Percentiles rank a stretch among this genome's conserved stretches.
Evolutionary conservation across 306 rosid species (phyloP).

Genomic region (Lathyrus oleraceus): DNA sequence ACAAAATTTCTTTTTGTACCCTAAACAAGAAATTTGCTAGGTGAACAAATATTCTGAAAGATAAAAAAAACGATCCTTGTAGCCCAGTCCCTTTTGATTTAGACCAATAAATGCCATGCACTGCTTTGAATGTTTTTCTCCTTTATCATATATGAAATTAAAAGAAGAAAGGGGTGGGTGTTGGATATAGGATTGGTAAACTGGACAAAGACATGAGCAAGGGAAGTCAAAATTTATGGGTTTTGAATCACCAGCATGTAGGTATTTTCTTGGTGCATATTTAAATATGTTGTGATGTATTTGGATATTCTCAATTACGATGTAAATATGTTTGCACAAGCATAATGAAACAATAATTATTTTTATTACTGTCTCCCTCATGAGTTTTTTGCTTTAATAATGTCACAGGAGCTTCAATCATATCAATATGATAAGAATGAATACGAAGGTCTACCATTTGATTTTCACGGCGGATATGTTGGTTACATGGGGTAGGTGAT

Average conservation of each 20-base stretch:
- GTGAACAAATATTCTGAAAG: slow-evolving; percentile 7
- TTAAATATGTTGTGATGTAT: no score
- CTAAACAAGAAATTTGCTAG: no score
- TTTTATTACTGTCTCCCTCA: slow-evolving; percentile 15
- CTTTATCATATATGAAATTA: slow-evolving; percentile 18
- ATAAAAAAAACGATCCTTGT: neutral
- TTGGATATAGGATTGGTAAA: slow-evolving; percentile 10
- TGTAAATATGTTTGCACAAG: neutral
- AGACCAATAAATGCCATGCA: slow-evolving; percentile 10
- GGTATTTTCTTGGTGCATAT: slow-evolving; percentile 22
- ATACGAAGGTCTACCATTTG: slow-evolving; percentile 83
- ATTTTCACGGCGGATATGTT: slow-evolving; percentile 91
- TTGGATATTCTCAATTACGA: slow-evolving; percentile 24
- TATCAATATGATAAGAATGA: slow-evolving; percentile 65
- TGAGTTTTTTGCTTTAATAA: slow-evolving; percentile 33
- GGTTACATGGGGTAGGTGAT: slow-evolving; percentile 93
- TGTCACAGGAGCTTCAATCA: slow-evolving; percentile 77
- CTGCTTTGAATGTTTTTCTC: slow-evolving; percentile 7
- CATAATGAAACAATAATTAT: neutral
- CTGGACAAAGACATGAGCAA: slow-evolving; percentile 1
- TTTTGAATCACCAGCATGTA: neutral
- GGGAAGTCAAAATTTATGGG: neutral
- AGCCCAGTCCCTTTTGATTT: slow-evolving; percentile 1
- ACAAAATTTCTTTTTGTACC: neutral
- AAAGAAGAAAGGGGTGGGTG: slow-evolving; percentile 19